phyloP scores from a whole-genome alignment of 192 early-diverging fungal species.

The Phlyctochytrium bullatum region DNA sequence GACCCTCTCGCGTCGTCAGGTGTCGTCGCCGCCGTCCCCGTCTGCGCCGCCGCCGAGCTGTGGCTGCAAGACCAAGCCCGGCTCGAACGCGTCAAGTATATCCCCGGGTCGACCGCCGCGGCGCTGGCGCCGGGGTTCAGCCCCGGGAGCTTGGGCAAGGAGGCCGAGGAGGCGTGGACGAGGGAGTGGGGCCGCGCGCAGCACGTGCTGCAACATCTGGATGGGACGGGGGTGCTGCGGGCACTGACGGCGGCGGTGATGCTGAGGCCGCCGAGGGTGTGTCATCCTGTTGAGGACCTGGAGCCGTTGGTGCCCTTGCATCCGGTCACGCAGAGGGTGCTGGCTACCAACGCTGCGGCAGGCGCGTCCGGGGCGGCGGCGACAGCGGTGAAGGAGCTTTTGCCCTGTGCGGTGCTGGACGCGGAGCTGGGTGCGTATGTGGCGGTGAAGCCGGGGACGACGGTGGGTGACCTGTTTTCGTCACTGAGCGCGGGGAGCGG shows the following conservation, averaged over 20 bases:
- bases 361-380: not conserved
- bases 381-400: not conserved
- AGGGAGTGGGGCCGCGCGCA: constrained; percentile 9
- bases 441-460: constrained; percentile 27
- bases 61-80: constrained; percentile 18
- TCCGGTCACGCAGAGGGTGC: not conserved
- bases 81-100: constrained; percentile 10
- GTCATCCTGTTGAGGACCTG: constrained; percentile 25
- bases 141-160: not conserved
- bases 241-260: constrained; percentile 29
- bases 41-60: constrained; percentile 22
- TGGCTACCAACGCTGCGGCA: not conserved
- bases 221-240: constrained; percentile 17
- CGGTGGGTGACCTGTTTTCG: constrained; percentile 22
- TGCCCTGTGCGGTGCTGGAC: not conserved
- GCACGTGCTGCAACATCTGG: constrained; percentile 1
- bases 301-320: not conserved
- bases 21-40: constrained; percentile 12
- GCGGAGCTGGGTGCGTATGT: not conserved
- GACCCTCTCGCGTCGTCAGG: no score
- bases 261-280: constrained; percentile 22
- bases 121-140: not conserved
- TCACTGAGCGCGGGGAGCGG: constrained; percentile 15
- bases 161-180: not conserved
- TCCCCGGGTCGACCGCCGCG: not conserved